These are phyloP conservation scores for Neurospora pannonica DNA, from an alignment of 495 filamentous ascomycete genomes.

Conservation along the genomic window DNA sequence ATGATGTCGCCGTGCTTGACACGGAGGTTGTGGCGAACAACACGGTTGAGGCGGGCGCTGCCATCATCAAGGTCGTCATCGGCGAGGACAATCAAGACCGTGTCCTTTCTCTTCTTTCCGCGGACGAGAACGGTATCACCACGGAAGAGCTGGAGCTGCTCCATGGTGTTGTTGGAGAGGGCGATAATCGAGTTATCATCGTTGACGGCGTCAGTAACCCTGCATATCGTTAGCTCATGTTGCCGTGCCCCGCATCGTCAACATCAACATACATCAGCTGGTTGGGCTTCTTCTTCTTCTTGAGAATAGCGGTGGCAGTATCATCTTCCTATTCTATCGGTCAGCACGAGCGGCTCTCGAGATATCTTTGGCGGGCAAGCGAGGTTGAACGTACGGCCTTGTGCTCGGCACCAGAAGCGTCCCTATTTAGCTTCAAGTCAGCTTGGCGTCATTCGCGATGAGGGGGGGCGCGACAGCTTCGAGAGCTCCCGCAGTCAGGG, in stretches of 20 bases:
- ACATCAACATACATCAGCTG: conserved; percentile 68
- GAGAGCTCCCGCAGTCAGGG: conserved; percentile 1
- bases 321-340: conserved; percentile 60
- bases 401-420: conserved; percentile 78
- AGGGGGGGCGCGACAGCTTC: background rate
- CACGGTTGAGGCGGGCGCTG: conserved; percentile 91
- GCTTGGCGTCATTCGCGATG: conserved; percentile 6
- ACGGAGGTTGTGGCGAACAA: conserved; percentile 93
- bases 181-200: conserved; percentile 99
- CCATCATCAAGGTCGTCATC: conserved; percentile 98
- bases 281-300: conserved; percentile 99
- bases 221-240: conserved; percentile 36
- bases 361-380: background rate
- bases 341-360: conserved; percentile 14
- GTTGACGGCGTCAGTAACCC: conserved; percentile 94
- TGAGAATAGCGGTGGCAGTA: conserved; percentile 93
- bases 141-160: conserved; percentile 93
- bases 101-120: conserved; percentile 99
- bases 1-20: conserved; percentile 98
- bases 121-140: conserved; percentile 96
- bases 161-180: conserved; percentile 98
- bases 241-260: conserved; percentile 1
- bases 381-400: conserved; percentile 59
- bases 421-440: conserved; percentile 45
- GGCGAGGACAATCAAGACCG: conserved; percentile 90